Base-by-base conservation (phyloP, 148 eudicot species). In the Linanthus parryae region DNA sequence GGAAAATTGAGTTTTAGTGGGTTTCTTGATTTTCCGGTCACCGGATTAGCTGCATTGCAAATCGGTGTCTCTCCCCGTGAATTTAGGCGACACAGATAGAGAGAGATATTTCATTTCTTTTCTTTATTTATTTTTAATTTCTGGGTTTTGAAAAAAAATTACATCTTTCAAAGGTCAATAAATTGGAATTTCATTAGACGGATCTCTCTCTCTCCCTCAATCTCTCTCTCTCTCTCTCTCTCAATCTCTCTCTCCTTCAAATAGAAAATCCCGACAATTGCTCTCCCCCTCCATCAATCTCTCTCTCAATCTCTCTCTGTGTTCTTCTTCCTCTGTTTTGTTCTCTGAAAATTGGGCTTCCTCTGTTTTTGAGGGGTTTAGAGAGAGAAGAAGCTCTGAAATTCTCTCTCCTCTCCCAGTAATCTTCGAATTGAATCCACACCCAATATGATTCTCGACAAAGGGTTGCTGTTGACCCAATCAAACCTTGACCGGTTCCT, bases 401-500 rank as follows among this genome's bases (percentile, higher is more conserved):
- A 20, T 56, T 29, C 46, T n/a, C 39, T 31, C 39, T 47, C 52
- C 40, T n/a, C 18, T 16, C 20, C 29, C 48, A 42, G 52, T 28
- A 51, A 48, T 48, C 58, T 41, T 40, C 22, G 4, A 56, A 31
- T 21, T 48, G n/a, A n/a, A n/a, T 53, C 39, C 42, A 35, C n/a
- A 10, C 15, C 36, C 53, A 65, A 52, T 47, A 76, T 76, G 82
- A 64, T 76, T 38, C 57, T 62, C 35, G 74, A 74, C 20, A 84
- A 81, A 67, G 72, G 52, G 33, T 70, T 81, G 66, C 70, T 62
- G 74, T n/a, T n/a, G n/a, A n/a, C n/a, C n/a, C 66, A 63, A 57
- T 86, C 97, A 14, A 90, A 90, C 59, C 83, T 90, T 11, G 82
- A 81, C 46, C 59, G 68, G 48, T 78, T 90, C 69, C 80, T 90